Percentiles rank a stretch among this genome's conserved stretches.
These are phyloP conservation scores for Sporothrix brasiliensis DNA, from an alignment of 2,329 filamentous ascomycete species.

Conservation along the genomic window DNA sequence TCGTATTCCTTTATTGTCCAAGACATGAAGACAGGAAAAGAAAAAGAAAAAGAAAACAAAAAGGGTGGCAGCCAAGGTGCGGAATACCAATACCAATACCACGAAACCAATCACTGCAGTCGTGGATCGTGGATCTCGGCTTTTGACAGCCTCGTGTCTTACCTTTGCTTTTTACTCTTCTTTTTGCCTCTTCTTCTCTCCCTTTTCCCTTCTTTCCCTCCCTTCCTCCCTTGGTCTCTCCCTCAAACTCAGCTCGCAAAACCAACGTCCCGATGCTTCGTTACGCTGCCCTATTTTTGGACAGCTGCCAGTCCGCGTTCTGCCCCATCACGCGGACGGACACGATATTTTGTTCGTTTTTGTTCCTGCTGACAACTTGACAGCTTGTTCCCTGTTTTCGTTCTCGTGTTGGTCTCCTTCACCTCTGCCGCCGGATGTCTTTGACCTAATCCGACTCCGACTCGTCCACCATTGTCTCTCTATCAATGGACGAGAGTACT, in stretches of 20 bases:
- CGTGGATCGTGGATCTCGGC: slow-evolving; percentile 16
- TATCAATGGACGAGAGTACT: too few relatives aligned
- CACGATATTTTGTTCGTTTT: neutral
- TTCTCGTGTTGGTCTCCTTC: neutral
- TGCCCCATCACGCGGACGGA: neutral
- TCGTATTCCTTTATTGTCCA: slow-evolving; percentile 1
- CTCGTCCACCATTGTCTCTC: too few relatives aligned
- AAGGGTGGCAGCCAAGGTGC: neutral
- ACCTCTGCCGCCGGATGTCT: neutral
- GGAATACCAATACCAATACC: neutral
- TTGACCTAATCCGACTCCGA: too few relatives aligned
- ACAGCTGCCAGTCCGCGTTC: too few relatives aligned
- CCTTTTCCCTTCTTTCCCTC: neutral
- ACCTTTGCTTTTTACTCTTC: neutral
- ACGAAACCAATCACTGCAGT: neutral
- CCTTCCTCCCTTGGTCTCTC: neutral
- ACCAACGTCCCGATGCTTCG: neutral
- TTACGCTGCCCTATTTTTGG: slow-evolving; percentile 18
- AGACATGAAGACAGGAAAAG: neutral
- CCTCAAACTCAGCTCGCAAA: slow-evolving; percentile 1
- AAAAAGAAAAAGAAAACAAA: neutral
- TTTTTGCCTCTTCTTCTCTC: too few relatives aligned
- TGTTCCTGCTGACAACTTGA: too few relatives aligned
- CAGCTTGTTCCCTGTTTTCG: neutral
- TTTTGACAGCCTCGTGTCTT: neutral